A percentile compares a stretch with the other conserved stretches of the same genome.
phyloP scores from a whole-genome alignment of 805 yeast genomes.

The Saccharomycodes ludwigii region DNA sequence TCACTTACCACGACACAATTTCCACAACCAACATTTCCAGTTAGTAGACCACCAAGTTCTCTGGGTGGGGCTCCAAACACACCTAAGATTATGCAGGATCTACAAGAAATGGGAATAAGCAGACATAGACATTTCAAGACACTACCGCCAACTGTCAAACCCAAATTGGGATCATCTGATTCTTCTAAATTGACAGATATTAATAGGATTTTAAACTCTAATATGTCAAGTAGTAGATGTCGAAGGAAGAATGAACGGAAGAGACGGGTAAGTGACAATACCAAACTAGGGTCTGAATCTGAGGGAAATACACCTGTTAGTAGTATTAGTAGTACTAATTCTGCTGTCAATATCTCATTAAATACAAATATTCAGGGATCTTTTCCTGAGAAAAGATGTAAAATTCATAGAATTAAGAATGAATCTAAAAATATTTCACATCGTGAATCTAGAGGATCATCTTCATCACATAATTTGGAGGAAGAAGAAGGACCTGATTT shows the following conservation, averaged over 20 bases:
- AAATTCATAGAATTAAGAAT: too few relatives aligned
- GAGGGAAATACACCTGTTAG: constrained; percentile 4
- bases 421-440: constrained; percentile 4
- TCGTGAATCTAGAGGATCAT: constrained; percentile 9
- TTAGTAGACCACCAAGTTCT: constrained; percentile 13
- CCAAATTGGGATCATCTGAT: constrained; percentile 50
- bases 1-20: too few relatives aligned
- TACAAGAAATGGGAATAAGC: constrained; percentile 37
- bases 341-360: constrained; percentile 1
- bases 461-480: constrained; percentile 27
- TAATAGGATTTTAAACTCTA: constrained; percentile 29
- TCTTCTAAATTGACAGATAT: constrained; percentile 36
- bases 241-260: constrained; percentile 5
- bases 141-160: constrained; percentile 62
- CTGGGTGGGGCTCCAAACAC: constrained; percentile 13
- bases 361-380: background rate
- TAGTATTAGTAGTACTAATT: constrained; percentile 6
- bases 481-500: constrained; percentile 55
- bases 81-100: constrained; percentile 11
- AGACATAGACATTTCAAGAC: constrained; percentile 65
- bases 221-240: constrained; percentile 3
- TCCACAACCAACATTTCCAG: background rate
- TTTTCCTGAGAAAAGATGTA: too few relatives aligned
- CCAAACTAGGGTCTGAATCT: constrained; percentile 1
- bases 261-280: constrained; percentile 6